A percentile compares a stretch with the other conserved stretches of the same genome.
Conservation (phyloP, 371 early-diverging fungal genomes). For the Mortierella sp. region DNA sequence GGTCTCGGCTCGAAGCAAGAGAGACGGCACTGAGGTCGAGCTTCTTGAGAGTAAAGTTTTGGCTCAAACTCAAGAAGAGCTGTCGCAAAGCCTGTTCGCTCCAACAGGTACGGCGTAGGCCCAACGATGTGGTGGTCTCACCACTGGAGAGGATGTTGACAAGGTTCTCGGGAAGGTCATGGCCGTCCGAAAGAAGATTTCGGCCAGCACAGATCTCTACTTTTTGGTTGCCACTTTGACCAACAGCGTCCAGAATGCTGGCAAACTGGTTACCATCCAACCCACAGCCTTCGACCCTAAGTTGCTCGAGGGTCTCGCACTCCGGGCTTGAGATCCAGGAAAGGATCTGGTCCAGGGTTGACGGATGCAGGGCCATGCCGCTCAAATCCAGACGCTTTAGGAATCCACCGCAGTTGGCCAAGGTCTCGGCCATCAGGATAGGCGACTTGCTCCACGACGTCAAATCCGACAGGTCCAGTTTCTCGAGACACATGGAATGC, state of each 20-base stretch:
- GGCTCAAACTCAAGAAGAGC: conserved; percentile 41
- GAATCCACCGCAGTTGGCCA: conserved; percentile 46
- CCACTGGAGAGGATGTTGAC: conserved; percentile 39
- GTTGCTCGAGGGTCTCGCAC: conserved; percentile 33
- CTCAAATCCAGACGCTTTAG: conserved; percentile 39
- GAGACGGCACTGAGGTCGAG: conserved; percentile 45
- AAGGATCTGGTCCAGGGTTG: conserved; percentile 46
- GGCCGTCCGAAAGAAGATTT: conserved; percentile 48
- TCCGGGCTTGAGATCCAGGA: conserved; percentile 47
- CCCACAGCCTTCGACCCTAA: conserved; percentile 53
- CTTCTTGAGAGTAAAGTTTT: conserved; percentile 46
- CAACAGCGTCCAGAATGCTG: conserved; percentile 47
- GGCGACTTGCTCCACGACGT: conserved; percentile 58
- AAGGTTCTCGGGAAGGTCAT: conserved; percentile 42
- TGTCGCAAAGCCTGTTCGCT: conserved; percentile 52
- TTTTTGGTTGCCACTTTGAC: conserved; percentile 40
- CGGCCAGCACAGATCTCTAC: conserved; percentile 44
- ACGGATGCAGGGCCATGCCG: conserved; percentile 52
- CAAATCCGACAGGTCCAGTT: conserved; percentile 39
- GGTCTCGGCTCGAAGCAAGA: conserved; percentile 50
- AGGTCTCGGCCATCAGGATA: conserved; percentile 55
- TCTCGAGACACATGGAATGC: conserved; percentile 54
- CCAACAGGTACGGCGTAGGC: conserved; percentile 55
- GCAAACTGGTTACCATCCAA: conserved; percentile 53
- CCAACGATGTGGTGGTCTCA: conserved; percentile 41